These are phyloP conservation scores for Wallacemonas sp. DNA, from an alignment of 208 protist species.

Conservation along the genomic window DNA sequence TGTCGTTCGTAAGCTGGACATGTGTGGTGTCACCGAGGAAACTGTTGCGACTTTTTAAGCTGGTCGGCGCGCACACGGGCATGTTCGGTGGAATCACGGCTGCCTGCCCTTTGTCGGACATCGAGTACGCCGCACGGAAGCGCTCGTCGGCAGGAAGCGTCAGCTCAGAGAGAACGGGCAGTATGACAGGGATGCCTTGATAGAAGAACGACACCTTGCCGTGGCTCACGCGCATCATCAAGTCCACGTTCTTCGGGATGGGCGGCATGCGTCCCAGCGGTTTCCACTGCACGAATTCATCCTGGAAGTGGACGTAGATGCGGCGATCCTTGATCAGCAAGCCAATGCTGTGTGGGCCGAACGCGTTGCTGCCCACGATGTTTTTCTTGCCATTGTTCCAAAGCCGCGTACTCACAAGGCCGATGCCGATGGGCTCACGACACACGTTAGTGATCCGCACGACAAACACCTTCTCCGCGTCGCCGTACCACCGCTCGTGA, in stretches of 20 bases:
- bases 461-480: background rate
- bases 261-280: background rate
- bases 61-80: background rate
- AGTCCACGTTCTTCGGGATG: background rate
- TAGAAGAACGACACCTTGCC: constrained; percentile 2
- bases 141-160: background rate
- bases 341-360: background rate
- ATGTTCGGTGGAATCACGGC: constrained; percentile 1
- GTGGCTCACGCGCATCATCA: background rate
- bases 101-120: background rate
- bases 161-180: background rate
- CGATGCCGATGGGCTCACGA: background rate
- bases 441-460: background rate
- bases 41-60: background rate
- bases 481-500: background rate
- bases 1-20: background rate
- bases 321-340: background rate
- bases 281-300: background rate
- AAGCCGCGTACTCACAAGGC: background rate
- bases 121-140: background rate
- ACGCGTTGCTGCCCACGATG: background rate
- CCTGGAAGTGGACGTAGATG: background rate
- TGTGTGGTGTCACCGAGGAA: background rate
- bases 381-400: background rate
- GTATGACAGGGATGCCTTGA: background rate